These are phyloP conservation scores for Pleurotus giganteus DNA, from an alignment of 768 basidiomycete genomes.

Conservation along the genomic window DNA sequence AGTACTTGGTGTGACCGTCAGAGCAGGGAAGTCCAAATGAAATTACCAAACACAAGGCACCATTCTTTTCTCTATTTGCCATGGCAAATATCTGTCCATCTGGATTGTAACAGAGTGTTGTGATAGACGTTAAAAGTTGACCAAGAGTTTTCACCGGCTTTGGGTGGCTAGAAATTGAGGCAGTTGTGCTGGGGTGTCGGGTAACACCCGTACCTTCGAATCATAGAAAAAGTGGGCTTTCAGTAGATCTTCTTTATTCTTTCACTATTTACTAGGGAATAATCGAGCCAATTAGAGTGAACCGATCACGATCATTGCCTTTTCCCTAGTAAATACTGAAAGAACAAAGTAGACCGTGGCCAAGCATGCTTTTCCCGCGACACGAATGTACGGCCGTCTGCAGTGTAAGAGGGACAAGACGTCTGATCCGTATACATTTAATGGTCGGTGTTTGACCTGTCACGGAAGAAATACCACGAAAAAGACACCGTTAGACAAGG, in stretches of 20 bases:
- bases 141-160: constrained; percentile 80
- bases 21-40: not conserved
- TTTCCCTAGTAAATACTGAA: too few species aligned
- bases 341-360: too few species aligned
- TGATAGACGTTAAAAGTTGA: constrained; percentile 86
- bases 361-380: too few species aligned
- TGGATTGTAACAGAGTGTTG: constrained; percentile 80
- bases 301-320: too few species aligned
- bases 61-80: constrained; percentile 87
- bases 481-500: constrained; percentile 1
- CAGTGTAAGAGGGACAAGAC: constrained; percentile 27
- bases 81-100: constrained; percentile 87
- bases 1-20: constrained; percentile 5
- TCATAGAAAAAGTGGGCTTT: too few species aligned
- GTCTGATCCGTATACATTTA: constrained; percentile 82
- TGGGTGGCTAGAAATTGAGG: constrained; percentile 38
- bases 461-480: not conserved
- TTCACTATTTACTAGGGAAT: too few species aligned
- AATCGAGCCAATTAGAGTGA: too few species aligned
- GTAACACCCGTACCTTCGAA: too few species aligned
- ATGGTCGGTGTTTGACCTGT: constrained; percentile 84
- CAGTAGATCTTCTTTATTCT: too few species aligned
- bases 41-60: constrained; percentile 83
- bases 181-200: constrained; percentile 18
- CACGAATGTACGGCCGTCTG: too few species aligned